Percentiles rank a stretch among this genome's conserved stretches.
phyloP scores from a whole-genome alignment of 257 asterid species.

The Sherardia arvensis region DNA sequence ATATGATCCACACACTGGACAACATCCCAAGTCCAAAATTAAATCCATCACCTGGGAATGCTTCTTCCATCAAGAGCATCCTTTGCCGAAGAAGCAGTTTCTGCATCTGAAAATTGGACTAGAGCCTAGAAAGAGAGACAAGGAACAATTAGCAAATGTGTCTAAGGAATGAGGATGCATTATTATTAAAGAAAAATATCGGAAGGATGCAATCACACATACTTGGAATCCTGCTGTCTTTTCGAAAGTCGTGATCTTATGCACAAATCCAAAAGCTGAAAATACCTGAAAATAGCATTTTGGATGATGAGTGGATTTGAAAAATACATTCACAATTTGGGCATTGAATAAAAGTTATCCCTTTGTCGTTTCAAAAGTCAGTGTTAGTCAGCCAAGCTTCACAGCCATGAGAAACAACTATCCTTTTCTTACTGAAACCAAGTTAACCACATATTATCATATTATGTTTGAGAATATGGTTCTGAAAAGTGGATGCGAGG shows the following conservation, averaged over 20 bases:
- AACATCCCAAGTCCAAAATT: slow-evolving; percentile 49
- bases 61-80: slow-evolving; percentile 93
- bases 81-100: slow-evolving; percentile 80
- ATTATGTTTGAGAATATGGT: neutral
- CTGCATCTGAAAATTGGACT: slow-evolving; percentile 85
- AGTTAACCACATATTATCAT: neutral
- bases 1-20: slow-evolving; percentile 36
- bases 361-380: neutral
- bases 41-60: slow-evolving; percentile 91
- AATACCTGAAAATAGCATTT: slow-evolving; percentile 47
- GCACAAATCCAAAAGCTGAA: slow-evolving; percentile 88
- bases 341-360: neutral
- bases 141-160: neutral
- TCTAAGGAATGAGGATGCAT: neutral
- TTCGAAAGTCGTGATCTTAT: slow-evolving; percentile 90
- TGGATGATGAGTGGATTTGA: neutral
- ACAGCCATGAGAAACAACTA: neutral
- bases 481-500: neutral
- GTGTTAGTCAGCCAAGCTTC: neutral
- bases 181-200: neutral
- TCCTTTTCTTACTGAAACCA: neutral
- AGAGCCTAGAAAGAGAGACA: slow-evolving; percentile 48
- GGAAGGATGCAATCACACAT: slow-evolving; percentile 5
- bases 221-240: slow-evolving; percentile 99
- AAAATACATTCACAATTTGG: neutral